phyloP scores from a whole-genome alignment of 768 basidiomycete genomes.

The Podaxis mareebaensis region DNA sequence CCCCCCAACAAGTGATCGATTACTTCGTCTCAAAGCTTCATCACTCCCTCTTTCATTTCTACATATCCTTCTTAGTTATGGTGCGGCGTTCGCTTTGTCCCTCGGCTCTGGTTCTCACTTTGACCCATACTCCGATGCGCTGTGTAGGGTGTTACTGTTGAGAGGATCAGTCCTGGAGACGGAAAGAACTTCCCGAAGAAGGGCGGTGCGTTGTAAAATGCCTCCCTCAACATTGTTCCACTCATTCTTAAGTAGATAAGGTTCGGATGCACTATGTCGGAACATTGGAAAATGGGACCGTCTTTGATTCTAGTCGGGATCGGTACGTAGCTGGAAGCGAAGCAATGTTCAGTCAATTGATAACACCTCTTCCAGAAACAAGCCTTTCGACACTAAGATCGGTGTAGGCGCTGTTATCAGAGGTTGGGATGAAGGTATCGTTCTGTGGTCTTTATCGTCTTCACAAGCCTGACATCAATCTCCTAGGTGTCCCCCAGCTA shows the following conservation, averaged over 20 bases:
- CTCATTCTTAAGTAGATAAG: slow-evolving; percentile 43
- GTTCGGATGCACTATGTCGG: slow-evolving; percentile 84
- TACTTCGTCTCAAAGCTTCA: slow-evolving; percentile 1
- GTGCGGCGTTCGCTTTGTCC: slow-evolving; percentile 6
- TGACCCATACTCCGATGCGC: background rate
- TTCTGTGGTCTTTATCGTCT: background rate
- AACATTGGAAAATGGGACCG: slow-evolving; percentile 57
- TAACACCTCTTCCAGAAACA: slow-evolving; percentile 36
- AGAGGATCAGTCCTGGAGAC: slow-evolving; percentile 61
- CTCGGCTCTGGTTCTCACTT: background rate
- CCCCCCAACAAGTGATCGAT: background rate
- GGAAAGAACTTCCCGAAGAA: slow-evolving; percentile 60
- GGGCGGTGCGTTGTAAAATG: slow-evolving; percentile 56
- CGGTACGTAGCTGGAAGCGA: slow-evolving; percentile 47
- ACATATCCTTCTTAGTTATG: slow-evolving; percentile 1
- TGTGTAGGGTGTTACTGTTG: slow-evolving; percentile 69
- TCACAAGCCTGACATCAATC: background rate
- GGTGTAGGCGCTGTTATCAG: slow-evolving; percentile 83
- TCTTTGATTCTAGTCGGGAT: slow-evolving; percentile 78
- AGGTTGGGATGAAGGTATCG: slow-evolving; percentile 86
- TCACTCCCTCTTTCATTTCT: background rate
- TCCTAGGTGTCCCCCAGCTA: slow-evolving; percentile 70
- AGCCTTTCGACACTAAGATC: slow-evolving; percentile 69
- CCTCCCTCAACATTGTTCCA: background rate
- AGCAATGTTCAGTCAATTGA: background rate